These are phyloP conservation scores for Cadophora sp. DNA, from an alignment of 2,329 filamentous ascomycete genomes.

Conservation along the genomic window DNA sequence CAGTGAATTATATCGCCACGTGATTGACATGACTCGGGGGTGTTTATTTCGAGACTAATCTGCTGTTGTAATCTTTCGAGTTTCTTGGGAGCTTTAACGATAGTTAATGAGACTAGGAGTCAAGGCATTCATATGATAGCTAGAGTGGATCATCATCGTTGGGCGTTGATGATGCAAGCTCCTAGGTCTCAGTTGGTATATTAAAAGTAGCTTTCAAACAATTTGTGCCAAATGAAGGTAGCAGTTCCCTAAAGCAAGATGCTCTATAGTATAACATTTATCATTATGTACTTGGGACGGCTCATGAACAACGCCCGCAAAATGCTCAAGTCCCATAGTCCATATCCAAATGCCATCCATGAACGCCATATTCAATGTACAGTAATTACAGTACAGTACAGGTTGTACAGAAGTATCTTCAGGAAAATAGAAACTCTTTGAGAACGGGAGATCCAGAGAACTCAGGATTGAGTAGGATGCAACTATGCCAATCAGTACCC, in stretches of 20 bases:
- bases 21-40: not conserved
- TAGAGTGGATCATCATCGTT: too few species aligned
- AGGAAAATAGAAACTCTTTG: conserved; percentile 76
- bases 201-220: too few species aligned
- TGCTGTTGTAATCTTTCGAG: not conserved
- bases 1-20: not conserved
- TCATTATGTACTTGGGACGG: conserved; percentile 14
- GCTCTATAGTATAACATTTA: not conserved
- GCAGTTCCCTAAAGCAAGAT: conserved; percentile 2
- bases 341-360: not conserved
- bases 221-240: too few species aligned
- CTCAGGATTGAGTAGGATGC: conserved; percentile 89
- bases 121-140: too few species aligned
- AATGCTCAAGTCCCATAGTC: conserved; percentile 17
- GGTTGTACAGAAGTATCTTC: conserved; percentile 21
- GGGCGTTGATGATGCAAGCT: too few species aligned
- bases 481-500: conserved; percentile 58
- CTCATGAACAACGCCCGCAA: conserved; percentile 13
- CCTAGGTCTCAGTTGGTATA: too few species aligned
- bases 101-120: not conserved
- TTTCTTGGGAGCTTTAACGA: not conserved
- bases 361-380: conserved; percentile 23
- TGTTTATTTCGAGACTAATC: not conserved
- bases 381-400: not conserved
- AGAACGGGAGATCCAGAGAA: conserved; percentile 90